Percentiles rank a stretch among this genome's conserved stretches.
Evolutionary conservation across 352 stramenopile genomes (phyloP).

Genomic region (Phytophthora ramorum): DNA sequence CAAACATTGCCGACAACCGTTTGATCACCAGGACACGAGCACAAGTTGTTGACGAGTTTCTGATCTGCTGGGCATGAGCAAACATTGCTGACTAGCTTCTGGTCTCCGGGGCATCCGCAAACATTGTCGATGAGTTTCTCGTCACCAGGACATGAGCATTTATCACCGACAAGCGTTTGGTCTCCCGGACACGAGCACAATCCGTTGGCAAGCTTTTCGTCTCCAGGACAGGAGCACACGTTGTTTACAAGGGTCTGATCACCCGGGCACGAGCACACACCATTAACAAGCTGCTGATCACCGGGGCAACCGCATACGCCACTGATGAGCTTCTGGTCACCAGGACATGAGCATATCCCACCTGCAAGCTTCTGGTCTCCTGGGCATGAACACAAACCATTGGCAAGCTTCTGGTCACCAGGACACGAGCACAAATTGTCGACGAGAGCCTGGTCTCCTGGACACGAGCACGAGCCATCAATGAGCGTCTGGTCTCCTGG

Average conservation of each 20-base stretch:
- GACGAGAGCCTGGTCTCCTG: not conserved
- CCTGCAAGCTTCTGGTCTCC: not conserved
- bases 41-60: constrained; percentile 1
- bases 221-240: constrained; percentile 8
- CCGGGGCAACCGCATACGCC: not conserved
- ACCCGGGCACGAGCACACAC: not conserved
- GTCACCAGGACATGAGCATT: not conserved
- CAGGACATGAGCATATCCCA: constrained; percentile 2
- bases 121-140: constrained; percentile 2
- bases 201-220: not conserved
- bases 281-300: not conserved
- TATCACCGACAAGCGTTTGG: not conserved
- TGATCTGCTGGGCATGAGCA: not conserved
- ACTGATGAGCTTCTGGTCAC: constrained; percentile 3
- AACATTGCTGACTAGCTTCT: not conserved
- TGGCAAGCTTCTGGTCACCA: not conserved
- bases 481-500: not conserved
- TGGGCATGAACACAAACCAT: not conserved
- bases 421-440: not conserved
- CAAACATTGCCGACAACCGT: not conserved
- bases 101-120: not conserved
- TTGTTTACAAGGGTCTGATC: not conserved
- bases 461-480: not conserved
- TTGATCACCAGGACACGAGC: not conserved
- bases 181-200: not conserved